Evolutionary conservation across 441 rosid species (phyloP).

Genomic region (Populus hybrid): DNA sequence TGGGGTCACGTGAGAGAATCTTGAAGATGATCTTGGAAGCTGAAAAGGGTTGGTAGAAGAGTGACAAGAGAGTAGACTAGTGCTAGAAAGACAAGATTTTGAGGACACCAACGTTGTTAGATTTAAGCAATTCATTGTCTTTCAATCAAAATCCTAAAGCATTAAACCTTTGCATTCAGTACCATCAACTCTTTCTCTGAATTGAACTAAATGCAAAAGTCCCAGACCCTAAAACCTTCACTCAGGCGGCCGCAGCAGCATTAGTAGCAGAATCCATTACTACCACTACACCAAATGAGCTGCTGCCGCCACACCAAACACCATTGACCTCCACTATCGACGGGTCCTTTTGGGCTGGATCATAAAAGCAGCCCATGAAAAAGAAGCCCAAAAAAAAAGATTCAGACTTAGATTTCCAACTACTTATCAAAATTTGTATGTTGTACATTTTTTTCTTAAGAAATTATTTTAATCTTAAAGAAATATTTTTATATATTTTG

Average conservation of each 20-base stretch:
- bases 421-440: too few relatives aligned
- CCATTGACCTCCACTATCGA: neutral
- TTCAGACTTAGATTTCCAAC: neutral
- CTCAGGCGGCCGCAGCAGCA: neutral
- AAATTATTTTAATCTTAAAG: too few relatives aligned
- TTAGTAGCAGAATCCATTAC: neutral
- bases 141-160: neutral
- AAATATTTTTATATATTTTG: neutral
- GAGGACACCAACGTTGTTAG: constrained; percentile 25
- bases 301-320: neutral
- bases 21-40: constrained; percentile 6
- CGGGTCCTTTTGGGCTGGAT: neutral
- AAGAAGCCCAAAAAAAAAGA: neutral
- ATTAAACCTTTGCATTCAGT: neutral
- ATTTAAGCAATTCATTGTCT: constrained; percentile 37
- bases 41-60: constrained; percentile 27
- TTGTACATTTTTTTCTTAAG: too few relatives aligned
- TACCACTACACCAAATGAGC: neutral
- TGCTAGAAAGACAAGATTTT: constrained; percentile 22
- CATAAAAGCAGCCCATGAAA: neutral
- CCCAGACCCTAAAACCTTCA: neutral
- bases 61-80: constrained; percentile 12
- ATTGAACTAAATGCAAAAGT: neutral
- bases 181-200: neutral
- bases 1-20: constrained; percentile 35